Evolutionary conservation across 2,329 filamentous ascomycete genomes (phyloP).

Genomic region (Colletotrichum tofieldiae): DNA sequence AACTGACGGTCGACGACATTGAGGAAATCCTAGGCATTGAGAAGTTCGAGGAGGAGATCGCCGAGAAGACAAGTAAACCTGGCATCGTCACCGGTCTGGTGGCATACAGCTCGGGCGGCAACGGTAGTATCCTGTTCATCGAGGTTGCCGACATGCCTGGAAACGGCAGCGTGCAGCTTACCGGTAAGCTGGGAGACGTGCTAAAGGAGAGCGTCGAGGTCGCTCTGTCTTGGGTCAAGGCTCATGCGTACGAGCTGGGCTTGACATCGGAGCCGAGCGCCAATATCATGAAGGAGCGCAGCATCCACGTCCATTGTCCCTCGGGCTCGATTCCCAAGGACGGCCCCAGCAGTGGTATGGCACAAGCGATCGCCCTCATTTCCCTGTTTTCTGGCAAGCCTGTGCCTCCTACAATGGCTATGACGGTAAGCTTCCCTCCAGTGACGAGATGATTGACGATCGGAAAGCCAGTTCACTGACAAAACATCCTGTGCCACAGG

Average conservation of each 20-base stretch:
- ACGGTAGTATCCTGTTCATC: conserved; percentile 97
- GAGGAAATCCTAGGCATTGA: conserved; percentile 94
- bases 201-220: conserved; percentile 98
- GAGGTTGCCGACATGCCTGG: conserved; percentile 98
- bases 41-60: conserved; percentile 95
- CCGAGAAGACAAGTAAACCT: conserved; percentile 85
- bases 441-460: background rate
- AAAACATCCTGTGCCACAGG: conserved; percentile 56
- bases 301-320: conserved; percentile 96
- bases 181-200: conserved; percentile 95
- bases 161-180: conserved; percentile 91
- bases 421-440: conserved; percentile 77
- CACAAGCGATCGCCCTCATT: conserved; percentile 93
- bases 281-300: conserved; percentile 96
- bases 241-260: conserved; percentile 92
- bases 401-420: conserved; percentile 92
- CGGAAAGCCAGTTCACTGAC: conserved; percentile 28
- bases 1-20: conserved; percentile 83
- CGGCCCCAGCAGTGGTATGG: conserved; percentile 87
- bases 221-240: conserved; percentile 96
- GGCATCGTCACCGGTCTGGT: conserved; percentile 97
- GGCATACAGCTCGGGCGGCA: conserved; percentile 92
- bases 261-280: conserved; percentile 85
- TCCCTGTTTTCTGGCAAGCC: conserved; percentile 89
- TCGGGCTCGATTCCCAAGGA: conserved; percentile 97